Conservation (phyloP, 345 rosid species). For the Mallotus nudiflorus region DNA sequence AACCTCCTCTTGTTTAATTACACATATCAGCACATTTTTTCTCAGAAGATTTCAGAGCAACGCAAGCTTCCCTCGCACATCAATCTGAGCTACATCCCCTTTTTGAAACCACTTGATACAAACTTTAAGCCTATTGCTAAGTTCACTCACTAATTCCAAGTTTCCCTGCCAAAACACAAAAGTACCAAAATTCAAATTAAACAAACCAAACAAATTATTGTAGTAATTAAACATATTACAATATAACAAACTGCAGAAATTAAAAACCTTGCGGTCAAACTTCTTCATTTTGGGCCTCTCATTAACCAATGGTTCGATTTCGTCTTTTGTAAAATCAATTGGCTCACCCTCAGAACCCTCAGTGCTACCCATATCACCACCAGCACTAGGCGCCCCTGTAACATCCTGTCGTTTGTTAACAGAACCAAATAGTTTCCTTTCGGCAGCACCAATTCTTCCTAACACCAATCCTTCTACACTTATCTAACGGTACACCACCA, state of each 20-base stretch:
- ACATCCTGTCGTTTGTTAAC: conserved; percentile 55
- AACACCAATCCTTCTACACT: conserved; percentile 56
- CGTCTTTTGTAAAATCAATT: conserved; percentile 71
- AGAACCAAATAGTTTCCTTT: conserved; percentile 49
- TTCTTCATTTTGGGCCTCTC: conserved; percentile 70
- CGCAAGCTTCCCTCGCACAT: conserved; percentile 57
- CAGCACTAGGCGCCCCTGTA: conserved; percentile 26
- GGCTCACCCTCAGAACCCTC: conserved; percentile 45
- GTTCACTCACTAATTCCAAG: conserved; percentile 53
- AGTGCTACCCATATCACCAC: conserved; percentile 38
- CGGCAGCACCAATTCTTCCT: conserved; percentile 38
- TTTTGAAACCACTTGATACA: conserved; percentile 78
- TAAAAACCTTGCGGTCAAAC: conserved; percentile 82
- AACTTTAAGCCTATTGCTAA: conserved; percentile 63
- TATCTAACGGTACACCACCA: conserved; percentile 59
- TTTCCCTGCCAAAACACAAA: conserved; percentile 47
- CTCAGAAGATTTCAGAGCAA: conserved; percentile 54
- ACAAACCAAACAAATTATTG: too few species aligned
- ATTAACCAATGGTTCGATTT: conserved; percentile 64
- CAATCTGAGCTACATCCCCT: conserved; percentile 54
- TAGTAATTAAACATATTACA: too few species aligned
- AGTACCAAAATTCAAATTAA: not conserved
- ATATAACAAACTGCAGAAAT: not conserved
- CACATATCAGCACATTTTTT: conserved; percentile 57
- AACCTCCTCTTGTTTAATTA: too few species aligned